These are phyloP conservation scores for Trypanosoma theileri DNA, from an alignment of 208 protist genomes.

Conservation along the genomic window DNA sequence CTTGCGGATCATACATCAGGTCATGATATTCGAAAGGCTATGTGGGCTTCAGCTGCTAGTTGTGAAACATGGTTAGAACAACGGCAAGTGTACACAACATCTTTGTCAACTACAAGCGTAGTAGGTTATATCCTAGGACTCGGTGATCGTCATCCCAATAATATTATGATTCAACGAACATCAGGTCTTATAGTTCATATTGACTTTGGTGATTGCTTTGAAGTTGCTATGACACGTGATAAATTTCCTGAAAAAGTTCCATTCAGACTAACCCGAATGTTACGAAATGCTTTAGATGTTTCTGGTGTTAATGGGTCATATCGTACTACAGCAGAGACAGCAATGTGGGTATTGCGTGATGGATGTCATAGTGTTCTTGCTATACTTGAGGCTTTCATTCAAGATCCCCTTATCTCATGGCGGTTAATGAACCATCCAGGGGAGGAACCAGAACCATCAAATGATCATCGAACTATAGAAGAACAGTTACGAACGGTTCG, in stretches of 20 bases:
- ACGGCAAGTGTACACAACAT: slow-evolving; percentile 98
- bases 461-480: slow-evolving; percentile 73
- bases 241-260: slow-evolving; percentile 99
- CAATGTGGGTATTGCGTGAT: slow-evolving; percentile 97
- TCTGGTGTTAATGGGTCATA: slow-evolving; percentile 98
- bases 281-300: slow-evolving; percentile 99
- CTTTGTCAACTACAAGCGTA: slow-evolving; percentile 98
- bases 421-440: slow-evolving; percentile 87
- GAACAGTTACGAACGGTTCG: slow-evolving; percentile 57
- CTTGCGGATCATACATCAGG: slow-evolving; percentile 95
- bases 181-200: slow-evolving; percentile 99
- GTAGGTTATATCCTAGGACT: slow-evolving; percentile 98
- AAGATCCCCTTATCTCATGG: slow-evolving; percentile 99
- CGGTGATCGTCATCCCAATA: slow-evolving; percentile 99
- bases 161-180: slow-evolving; percentile 99
- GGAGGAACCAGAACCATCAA: slow-evolving; percentile 69
- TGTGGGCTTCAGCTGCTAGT: slow-evolving; percentile 96
- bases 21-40: slow-evolving; percentile 94
- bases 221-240: slow-evolving; percentile 98
- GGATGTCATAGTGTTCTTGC: slow-evolving; percentile 98
- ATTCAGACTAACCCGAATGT: slow-evolving; percentile 99
- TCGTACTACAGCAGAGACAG: slow-evolving; percentile 94
- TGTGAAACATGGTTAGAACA: slow-evolving; percentile 98
- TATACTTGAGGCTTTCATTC: slow-evolving; percentile 99
- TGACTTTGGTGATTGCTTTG: slow-evolving; percentile 99